phyloP scores from a whole-genome alignment of 495 filamentous ascomycete species.

The Wilcoxina mikolae region DNA sequence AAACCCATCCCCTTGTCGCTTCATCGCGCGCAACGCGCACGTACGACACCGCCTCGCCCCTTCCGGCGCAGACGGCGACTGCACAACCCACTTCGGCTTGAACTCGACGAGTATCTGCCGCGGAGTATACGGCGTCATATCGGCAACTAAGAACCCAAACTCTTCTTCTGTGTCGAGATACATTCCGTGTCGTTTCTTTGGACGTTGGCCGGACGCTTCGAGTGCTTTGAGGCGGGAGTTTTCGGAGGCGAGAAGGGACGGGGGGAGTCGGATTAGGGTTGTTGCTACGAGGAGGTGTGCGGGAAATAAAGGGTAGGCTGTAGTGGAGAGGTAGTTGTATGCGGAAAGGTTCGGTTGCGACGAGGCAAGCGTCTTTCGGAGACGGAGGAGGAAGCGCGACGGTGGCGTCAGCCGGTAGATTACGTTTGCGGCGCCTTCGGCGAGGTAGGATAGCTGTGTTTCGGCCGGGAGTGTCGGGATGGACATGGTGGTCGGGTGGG shows the following conservation, averaged over 20 bases:
- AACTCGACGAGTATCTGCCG: constrained; percentile 51
- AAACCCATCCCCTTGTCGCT: constrained; percentile 15
- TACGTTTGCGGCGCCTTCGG: constrained; percentile 28
- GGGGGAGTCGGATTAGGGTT: constrained; percentile 15
- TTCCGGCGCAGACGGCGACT: constrained; percentile 61
- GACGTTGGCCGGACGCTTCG: constrained; percentile 9
- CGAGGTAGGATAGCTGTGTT: constrained; percentile 18
- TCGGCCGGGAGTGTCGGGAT: constrained; percentile 12
- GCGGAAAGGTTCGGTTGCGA: constrained; percentile 22
- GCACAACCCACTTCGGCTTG: constrained; percentile 89
- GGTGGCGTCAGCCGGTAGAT: constrained; percentile 22
- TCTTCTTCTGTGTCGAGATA: constrained; percentile 32
- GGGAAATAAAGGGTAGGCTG: constrained; percentile 26
- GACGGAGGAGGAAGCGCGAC: constrained; percentile 10
- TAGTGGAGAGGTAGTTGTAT: constrained; percentile 16
- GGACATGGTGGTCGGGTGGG: not conserved
- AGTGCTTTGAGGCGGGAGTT: constrained; percentile 8
- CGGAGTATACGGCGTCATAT: constrained; percentile 48
- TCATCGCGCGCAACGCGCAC: constrained; percentile 48
- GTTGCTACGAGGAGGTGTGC: constrained; percentile 18
- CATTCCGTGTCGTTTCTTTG: constrained; percentile 15
- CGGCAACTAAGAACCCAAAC: constrained; percentile 59
- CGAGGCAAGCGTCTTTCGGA: constrained; percentile 26
- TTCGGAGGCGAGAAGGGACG: constrained; percentile 11
- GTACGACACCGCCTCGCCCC: constrained; percentile 61